Conservation (phyloP, 768 basidiomycete species). For the Leccinum truebloodii region DNA sequence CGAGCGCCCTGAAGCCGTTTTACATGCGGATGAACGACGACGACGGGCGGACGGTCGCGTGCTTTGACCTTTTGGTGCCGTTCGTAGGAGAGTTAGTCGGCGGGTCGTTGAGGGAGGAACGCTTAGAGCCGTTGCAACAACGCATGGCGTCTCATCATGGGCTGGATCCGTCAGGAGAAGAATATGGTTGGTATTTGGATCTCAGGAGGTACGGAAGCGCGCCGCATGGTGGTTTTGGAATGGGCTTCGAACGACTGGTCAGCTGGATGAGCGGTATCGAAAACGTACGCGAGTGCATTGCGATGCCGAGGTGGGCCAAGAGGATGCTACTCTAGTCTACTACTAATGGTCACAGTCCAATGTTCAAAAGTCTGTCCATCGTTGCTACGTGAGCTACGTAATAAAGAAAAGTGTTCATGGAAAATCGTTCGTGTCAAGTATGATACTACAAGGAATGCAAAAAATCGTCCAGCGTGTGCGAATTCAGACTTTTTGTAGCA, state of each 20-base stretch:
- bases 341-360: background rate
- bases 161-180: slow-evolving; percentile 41
- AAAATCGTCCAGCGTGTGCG: slow-evolving; percentile 2
- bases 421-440: background rate
- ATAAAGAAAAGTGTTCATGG: background rate
- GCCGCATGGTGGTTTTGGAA: slow-evolving; percentile 93
- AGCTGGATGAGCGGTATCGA: slow-evolving; percentile 85
- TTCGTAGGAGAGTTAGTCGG: slow-evolving; percentile 87
- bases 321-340: slow-evolving; percentile 59
- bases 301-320: slow-evolving; percentile 89
- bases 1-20: slow-evolving; percentile 82
- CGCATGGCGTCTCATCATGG: slow-evolving; percentile 51
- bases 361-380: background rate
- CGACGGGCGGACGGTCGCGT: slow-evolving; percentile 69
- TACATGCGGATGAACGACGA: slow-evolving; percentile 79
- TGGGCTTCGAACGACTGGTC: slow-evolving; percentile 92
- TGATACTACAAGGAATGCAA: background rate
- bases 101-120: slow-evolving; percentile 87
- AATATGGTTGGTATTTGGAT: slow-evolving; percentile 77
- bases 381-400: background rate
- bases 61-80: slow-evolving; percentile 94
- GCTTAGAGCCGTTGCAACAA: slow-evolving; percentile 49
- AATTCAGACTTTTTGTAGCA: too few species aligned
- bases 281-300: slow-evolving; percentile 91
- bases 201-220: slow-evolving; percentile 82